Evolutionary conservation across 768 basidiomycete species (phyloP), one percentile per base, ranked within the genome.

Genomic region (Trametes punicea): DNA sequence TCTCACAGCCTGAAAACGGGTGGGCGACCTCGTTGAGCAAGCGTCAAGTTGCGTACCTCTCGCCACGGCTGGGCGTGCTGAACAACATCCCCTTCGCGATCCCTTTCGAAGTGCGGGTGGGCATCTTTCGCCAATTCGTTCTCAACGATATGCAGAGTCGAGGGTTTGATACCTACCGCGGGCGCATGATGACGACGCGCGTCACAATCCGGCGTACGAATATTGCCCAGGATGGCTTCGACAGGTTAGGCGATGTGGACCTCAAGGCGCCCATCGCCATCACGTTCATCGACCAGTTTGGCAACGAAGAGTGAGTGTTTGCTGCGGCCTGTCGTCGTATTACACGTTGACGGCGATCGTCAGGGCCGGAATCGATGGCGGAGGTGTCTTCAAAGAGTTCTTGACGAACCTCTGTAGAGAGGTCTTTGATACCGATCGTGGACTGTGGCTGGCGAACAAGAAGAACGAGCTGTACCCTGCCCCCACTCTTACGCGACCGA

Each of bases 381-480:
- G 97, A 2, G 97, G 97, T 0, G 86, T 98, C 4, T 98, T 97
- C 77, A 99, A 98, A 69, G 97, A 98, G 70, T 97, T 98, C 63
- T 82, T 98, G 65, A 99, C 94, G 2, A 91, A 88, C 13, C 70
- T 99, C 16, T 87, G 86, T 55, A 93, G 89, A 65, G 96, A 98
- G 68, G 96, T 90, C 0, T 98, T 99, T 59, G 93, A 99, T 65
- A 88, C 90, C 2, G 85, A 98, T 65, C 84, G 93, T 4, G 97
- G 97, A 9, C 74, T 99, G 4, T 99, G 97, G 97, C 76, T 96
- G 25, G 84, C 82, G 25, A 99, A 87, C 55, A 82, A 83, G 70
- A 89, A 93, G 71, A 91, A 97, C 52, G 93, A 98, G 70, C 74
- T 99, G 41, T 99, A 98, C 66, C 97, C 97, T 0, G 95, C 93